Conservation (phyloP, 768 basidiomycete genomes). For the Hortiboletus flavorubellus region DNA sequence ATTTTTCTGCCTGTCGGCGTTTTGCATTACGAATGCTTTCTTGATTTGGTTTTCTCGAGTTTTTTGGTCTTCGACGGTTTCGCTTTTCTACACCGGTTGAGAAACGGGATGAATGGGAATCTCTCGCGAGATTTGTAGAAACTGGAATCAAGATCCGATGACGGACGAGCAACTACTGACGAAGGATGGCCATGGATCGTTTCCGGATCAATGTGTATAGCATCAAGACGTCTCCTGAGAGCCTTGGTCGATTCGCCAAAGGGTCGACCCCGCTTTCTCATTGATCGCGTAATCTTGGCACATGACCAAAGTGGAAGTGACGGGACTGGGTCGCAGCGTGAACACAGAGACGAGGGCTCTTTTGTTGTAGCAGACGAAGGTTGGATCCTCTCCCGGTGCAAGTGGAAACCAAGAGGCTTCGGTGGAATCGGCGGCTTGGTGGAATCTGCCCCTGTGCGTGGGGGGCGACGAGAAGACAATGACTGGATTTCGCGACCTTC, state of each 20-base stretch:
- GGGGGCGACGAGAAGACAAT: not conserved
- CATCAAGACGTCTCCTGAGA: constrained; percentile 8
- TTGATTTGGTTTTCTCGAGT: not conserved
- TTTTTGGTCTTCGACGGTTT: not conserved
- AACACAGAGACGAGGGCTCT: not conserved
- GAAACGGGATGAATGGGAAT: not conserved
- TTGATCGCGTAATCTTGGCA: constrained; percentile 16
- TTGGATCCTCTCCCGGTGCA: not conserved
- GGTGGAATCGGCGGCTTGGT: constrained; percentile 5
- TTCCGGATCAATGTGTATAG: constrained; percentile 2
- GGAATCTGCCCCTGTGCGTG: not conserved
- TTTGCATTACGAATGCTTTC: not conserved
- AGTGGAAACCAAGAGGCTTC: not conserved
- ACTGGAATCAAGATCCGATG: not conserved
- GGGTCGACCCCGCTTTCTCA: constrained; percentile 1
- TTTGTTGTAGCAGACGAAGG: not conserved
- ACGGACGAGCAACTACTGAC: not conserved
- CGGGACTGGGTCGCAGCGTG: constrained; percentile 2
- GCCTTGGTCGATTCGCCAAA: not conserved
- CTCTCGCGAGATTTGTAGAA: not conserved
- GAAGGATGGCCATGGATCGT: constrained; percentile 3
- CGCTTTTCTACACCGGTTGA: not conserved
- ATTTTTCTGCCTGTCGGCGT: not conserved
- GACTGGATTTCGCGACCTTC: not conserved
- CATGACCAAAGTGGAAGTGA: constrained; percentile 12